phyloP scores from a whole-genome alignment of 129 eudicot genomes.

The Flaveria linearis region DNA sequence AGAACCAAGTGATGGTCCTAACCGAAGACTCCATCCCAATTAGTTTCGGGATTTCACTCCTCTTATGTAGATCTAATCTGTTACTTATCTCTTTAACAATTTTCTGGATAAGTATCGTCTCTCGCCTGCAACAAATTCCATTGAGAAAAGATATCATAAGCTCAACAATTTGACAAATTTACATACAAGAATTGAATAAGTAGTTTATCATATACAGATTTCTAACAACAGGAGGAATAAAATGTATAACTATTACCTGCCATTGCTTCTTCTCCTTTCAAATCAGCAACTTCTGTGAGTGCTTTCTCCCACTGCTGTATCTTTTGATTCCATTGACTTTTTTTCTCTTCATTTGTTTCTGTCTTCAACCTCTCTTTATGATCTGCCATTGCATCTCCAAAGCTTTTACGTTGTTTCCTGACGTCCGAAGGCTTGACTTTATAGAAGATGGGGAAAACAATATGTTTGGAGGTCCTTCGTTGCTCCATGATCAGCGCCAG shows the following conservation, averaged over 20 bases:
- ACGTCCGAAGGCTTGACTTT: constrained; percentile 1
- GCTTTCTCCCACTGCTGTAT: constrained; percentile 21
- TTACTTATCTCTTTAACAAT: constrained; percentile 21
- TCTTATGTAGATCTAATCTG: constrained; percentile 12
- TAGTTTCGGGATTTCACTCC: background rate
- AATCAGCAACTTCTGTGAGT: background rate
- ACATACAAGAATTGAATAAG: background rate
- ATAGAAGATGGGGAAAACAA: constrained; percentile 1
- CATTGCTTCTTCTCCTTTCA: constrained; percentile 15
- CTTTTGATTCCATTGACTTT: background rate
- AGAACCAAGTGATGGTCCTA: background rate
- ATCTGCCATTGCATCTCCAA: background rate
- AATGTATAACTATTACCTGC: background rate
- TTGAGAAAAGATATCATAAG: background rate
- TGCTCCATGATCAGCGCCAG: constrained; percentile 3
- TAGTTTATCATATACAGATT: no score
- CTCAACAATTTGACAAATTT: background rate
- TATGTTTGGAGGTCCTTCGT: background rate
- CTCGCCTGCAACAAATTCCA: constrained; percentile 1
- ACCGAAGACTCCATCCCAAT: constrained; percentile 8
- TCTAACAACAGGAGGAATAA: background rate
- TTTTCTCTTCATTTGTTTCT: background rate
- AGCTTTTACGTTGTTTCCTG: constrained; percentile 1
- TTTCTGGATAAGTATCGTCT: constrained; percentile 15
- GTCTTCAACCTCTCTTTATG: constrained; percentile 6